Percentiles rank a stretch among this genome's conserved stretches.
Evolutionary conservation across 768 basidiomycete genomes (phyloP).

Genomic region (Phanerodontia chrysosporium): DNA sequence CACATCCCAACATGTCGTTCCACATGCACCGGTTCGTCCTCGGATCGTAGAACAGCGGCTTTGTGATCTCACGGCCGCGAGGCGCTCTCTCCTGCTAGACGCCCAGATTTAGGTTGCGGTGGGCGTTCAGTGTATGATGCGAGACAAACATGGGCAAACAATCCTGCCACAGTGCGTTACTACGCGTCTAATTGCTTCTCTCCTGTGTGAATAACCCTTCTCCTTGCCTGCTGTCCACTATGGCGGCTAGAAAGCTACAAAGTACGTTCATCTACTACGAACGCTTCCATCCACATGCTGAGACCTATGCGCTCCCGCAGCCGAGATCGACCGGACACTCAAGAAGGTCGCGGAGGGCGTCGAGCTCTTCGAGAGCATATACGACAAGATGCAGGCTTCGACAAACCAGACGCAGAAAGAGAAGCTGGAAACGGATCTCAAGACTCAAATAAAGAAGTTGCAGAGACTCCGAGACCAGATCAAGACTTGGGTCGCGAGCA

Average conservation of each 20-base stretch:
- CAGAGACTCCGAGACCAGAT: constrained; percentile 83
- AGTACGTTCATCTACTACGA: constrained; percentile 47
- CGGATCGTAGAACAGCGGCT: neutral
- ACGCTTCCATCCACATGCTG: neutral
- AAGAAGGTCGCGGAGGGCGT: constrained; percentile 97
- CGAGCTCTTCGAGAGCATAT: constrained; percentile 91
- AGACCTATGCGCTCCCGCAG: constrained; percentile 37
- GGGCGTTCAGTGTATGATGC: constrained; percentile 5
- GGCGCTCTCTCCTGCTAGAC: neutral
- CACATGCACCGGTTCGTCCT: neutral
- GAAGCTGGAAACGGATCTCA: constrained; percentile 92
- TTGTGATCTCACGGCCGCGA: neutral
- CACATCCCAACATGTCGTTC: neutral
- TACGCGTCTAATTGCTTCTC: constrained; percentile 5
- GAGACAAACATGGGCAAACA: constrained; percentile 11
- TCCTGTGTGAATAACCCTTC: constrained; percentile 14
- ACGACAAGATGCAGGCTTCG: constrained; percentile 96
- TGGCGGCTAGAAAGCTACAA: constrained; percentile 91
- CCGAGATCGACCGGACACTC: constrained; percentile 97
- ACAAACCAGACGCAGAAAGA: constrained; percentile 98
- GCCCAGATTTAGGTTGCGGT: neutral
- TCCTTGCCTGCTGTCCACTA: constrained; percentile 34
- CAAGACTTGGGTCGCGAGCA: constrained; percentile 94
- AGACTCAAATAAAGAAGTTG: constrained; percentile 97
- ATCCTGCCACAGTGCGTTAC: neutral